These are phyloP conservation scores for Coemansia sp. DNA, from an alignment of 192 early-diverging fungal genomes.

Conservation along the genomic window DNA sequence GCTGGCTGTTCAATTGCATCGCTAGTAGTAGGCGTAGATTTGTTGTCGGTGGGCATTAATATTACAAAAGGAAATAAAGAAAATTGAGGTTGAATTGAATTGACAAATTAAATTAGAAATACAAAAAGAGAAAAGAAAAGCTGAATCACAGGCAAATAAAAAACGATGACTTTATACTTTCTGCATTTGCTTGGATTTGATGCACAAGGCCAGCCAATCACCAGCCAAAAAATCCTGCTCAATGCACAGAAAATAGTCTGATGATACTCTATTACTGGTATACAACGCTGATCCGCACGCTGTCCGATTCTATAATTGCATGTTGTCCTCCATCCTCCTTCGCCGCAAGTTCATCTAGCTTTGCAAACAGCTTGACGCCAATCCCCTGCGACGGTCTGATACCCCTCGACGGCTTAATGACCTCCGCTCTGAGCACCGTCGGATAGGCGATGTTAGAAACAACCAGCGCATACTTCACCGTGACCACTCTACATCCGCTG, in stretches of 20 bases:
- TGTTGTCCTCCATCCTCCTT: background rate
- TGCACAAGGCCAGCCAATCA: background rate
- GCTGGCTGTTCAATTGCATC: background rate
- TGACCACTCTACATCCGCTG: slow-evolving; percentile 18
- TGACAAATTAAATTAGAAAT: background rate
- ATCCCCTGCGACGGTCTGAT: slow-evolving; percentile 34
- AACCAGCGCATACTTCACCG: slow-evolving; percentile 24
- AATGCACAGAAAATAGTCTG: too few species aligned
- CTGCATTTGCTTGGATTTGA: background rate
- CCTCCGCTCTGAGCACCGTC: slow-evolving; percentile 17
- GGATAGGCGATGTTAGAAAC: slow-evolving; percentile 30
- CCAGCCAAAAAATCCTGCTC: background rate
- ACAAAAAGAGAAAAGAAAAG: background rate
- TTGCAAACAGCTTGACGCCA: slow-evolving; percentile 28
- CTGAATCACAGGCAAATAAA: background rate
- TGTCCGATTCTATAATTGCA: slow-evolving; percentile 11
- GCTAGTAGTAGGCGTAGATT: slow-evolving; percentile 3
- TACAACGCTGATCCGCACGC: slow-evolving; percentile 14
- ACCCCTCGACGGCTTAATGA: slow-evolving; percentile 23
- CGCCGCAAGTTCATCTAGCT: slow-evolving; percentile 3
- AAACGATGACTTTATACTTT: background rate
- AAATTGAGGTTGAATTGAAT: background rate
- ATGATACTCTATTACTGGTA: background rate
- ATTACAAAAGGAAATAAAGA: background rate
- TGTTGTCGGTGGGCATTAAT: slow-evolving; percentile 8